phyloP scores from a whole-genome alignment of 495 filamentous ascomycete genomes.

The Aspergillus wentii region DNA sequence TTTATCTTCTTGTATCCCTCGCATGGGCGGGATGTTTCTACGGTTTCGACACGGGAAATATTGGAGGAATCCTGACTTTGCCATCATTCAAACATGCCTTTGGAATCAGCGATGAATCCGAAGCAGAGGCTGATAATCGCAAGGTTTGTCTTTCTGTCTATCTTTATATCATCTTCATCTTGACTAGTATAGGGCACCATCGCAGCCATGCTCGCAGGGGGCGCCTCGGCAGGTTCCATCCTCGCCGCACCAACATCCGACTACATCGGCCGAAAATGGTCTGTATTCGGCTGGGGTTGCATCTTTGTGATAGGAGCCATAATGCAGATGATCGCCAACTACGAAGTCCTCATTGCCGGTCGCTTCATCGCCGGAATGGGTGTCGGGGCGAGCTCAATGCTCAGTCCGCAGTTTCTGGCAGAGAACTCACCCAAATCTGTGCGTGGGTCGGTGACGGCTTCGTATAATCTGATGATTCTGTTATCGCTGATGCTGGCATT shows the following conservation, averaged over 20 bases:
- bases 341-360: constrained; percentile 22
- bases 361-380: constrained; percentile 19
- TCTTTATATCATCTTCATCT: constrained; percentile 28
- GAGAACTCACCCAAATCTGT: constrained; percentile 29
- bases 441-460: constrained; percentile 20
- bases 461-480: constrained; percentile 25
- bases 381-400: constrained; percentile 16
- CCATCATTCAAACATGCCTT: constrained; percentile 49
- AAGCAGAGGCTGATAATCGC: constrained; percentile 13
- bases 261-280: constrained; percentile 48
- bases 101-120: constrained; percentile 11
- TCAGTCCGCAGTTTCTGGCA: constrained; percentile 17
- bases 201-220: constrained; percentile 56
- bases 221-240: constrained; percentile 53
- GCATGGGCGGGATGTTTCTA: constrained; percentile 29
- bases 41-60: constrained; percentile 64
- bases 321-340: constrained; percentile 50
- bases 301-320: constrained; percentile 56
- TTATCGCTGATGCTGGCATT: constrained; percentile 21
- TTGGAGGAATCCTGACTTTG: constrained; percentile 58
- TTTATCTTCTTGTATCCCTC: constrained; percentile 17
- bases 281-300: constrained; percentile 41
- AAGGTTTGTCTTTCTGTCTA: constrained; percentile 28
- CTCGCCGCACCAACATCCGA: constrained; percentile 50
- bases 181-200: constrained; percentile 52